Evolutionary conservation across 148 eudicot species (phyloP), one percentile per base, ranked within the genome.

Genomic region (Camellia lanceoleosa): DNA sequence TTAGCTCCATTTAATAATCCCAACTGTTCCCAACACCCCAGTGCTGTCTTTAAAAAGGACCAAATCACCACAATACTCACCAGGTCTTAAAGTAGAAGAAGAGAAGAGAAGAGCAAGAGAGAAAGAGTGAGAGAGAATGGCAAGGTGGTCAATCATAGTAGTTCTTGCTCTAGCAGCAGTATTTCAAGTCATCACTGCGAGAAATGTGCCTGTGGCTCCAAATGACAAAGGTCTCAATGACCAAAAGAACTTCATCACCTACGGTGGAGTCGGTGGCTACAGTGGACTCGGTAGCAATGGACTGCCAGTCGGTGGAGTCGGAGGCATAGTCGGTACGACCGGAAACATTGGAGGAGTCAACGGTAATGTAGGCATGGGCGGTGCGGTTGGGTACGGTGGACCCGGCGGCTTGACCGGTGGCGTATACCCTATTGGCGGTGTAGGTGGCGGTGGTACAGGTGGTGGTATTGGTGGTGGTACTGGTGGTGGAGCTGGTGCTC

Each of bases 221-320:
- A 68, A 51, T 30, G 38, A 30, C 38, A 30, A 30, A 30, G 38
- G 38, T 30, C 38, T 30, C 38, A 30, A 30, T 38, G 89, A 86
- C 78, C 78, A 88, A 30, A 88, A 88, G 83, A 88, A 88, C 66
- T 46, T 86, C 16, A 75, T 75, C n/a, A 59, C 78, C 9, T 82
- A 68, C 13, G 86, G 86, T 6, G 89, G 89, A 19, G 0, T 87
- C 7, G 87, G 87, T 0, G 80, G 80, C n/a, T 84, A 66, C 66
- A 4, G 60, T 12, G 87, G 87, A 51, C 4, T 81, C 8, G 87
- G 80, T 4, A 5, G 5, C 12, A 42, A 58, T 23, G 82, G 87
- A 4, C 30, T 81, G 71, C 82, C 84, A 8, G 20, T 81, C 14
- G 83, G 81, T 18, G 86, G 87, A 10, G 1, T 75, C 23, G 84